These are phyloP conservation scores for Aspergillus nanangensis DNA, from an alignment of 495 filamentous ascomycete species.

Conservation along the genomic window DNA sequence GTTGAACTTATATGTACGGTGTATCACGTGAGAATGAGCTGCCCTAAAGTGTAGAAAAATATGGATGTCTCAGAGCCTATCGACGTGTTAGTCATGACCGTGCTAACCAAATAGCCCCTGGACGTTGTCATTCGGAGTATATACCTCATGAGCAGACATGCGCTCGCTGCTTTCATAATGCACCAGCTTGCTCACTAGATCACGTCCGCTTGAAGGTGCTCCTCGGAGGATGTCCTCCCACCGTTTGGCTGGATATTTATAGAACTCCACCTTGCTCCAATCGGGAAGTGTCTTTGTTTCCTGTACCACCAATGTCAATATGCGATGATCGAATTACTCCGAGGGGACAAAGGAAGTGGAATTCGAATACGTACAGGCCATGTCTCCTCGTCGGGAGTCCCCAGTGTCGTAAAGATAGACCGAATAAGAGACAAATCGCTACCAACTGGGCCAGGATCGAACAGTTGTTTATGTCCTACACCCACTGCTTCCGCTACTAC, in stretches of 20 bases:
- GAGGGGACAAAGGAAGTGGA: background rate
- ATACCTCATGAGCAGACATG: constrained; percentile 47
- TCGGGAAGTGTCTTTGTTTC: constrained; percentile 54
- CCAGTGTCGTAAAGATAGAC: constrained; percentile 84
- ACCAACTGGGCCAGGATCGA: constrained; percentile 81
- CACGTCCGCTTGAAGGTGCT: constrained; percentile 43
- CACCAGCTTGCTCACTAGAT: constrained; percentile 52
- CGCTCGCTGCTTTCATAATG: constrained; percentile 52
- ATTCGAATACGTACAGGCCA: constrained; percentile 62
- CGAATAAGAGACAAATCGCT: constrained; percentile 88
- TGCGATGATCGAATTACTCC: background rate
- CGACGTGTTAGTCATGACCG: constrained; percentile 11
- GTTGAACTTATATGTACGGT: background rate
- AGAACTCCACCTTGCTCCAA: constrained; percentile 64
- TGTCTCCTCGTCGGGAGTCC: constrained; percentile 67
- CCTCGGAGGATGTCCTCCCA: constrained; percentile 53
- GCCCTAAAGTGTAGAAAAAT: constrained; percentile 19
- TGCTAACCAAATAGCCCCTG: background rate
- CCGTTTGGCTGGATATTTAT: constrained; percentile 42
- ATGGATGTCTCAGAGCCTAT: constrained; percentile 36
- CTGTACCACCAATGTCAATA: constrained; percentile 24
- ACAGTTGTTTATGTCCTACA: constrained; percentile 53
- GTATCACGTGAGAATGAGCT: background rate
- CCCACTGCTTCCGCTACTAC: constrained; percentile 65
- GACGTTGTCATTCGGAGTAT: constrained; percentile 1